phyloP scores from a whole-genome alignment of 2,329 filamentous ascomycete species.

The Ophioceras dolichostomum region DNA sequence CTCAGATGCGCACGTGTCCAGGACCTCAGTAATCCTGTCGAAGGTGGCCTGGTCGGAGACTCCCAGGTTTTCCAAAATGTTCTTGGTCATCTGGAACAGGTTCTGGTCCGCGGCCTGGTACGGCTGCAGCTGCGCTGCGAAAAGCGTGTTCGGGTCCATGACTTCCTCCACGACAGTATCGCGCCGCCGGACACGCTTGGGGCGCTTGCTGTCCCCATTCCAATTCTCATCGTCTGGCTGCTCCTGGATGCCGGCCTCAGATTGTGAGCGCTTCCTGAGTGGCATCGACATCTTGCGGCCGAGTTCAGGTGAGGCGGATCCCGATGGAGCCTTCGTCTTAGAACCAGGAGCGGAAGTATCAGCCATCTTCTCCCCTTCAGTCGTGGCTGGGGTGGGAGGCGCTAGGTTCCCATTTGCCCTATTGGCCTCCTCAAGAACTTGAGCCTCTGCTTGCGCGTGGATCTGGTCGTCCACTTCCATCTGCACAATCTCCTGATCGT shows the following conservation, averaged over 20 bases:
- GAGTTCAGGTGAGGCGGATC: background rate
- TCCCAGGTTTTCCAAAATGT: slow-evolving; percentile 41
- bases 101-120: slow-evolving; percentile 44
- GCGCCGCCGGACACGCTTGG: slow-evolving; percentile 51
- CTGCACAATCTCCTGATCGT: slow-evolving; percentile 23
- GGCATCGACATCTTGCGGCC: slow-evolving; percentile 21
- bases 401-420: no score
- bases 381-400: background rate
- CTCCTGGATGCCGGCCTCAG: slow-evolving; percentile 44
- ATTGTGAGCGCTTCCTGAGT: slow-evolving; percentile 50
- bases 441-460: slow-evolving; percentile 1
- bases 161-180: slow-evolving; percentile 41
- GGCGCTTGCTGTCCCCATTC: slow-evolving; percentile 44
- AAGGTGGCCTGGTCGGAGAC: slow-evolving; percentile 36
- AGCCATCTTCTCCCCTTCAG: slow-evolving; percentile 1
- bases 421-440: background rate
- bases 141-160: slow-evolving; percentile 36
- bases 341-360: slow-evolving; percentile 4
- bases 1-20: slow-evolving; percentile 39
- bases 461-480: slow-evolving; percentile 24
- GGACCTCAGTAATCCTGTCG: slow-evolving; percentile 31
- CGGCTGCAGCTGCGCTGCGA: slow-evolving; percentile 42
- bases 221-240: slow-evolving; percentile 48
- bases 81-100: slow-evolving; percentile 42
- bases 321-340: background rate